phyloP scores from a whole-genome alignment of 2,329 filamentous ascomycete genomes.

The Ceratocystis diversiconidia region DNA sequence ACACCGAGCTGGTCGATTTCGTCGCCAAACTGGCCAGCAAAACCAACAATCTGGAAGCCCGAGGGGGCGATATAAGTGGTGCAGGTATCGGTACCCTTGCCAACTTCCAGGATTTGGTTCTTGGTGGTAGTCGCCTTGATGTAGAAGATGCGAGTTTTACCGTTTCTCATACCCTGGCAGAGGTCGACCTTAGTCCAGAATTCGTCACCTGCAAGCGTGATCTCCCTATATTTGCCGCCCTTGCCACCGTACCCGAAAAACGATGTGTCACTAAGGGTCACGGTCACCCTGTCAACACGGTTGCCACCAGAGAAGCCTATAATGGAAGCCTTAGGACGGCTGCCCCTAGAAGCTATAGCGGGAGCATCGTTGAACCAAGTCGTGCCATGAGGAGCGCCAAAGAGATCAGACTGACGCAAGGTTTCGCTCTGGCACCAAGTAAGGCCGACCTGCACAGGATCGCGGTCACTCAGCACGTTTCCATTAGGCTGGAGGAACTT shows the following conservation, averaged over 20 bases:
- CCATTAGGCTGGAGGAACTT: constrained; percentile 45
- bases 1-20: constrained; percentile 42
- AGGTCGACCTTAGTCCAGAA: constrained; percentile 35
- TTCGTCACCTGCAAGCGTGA: constrained; percentile 26
- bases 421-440: constrained; percentile 28
- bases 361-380: constrained; percentile 42
- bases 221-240: constrained; percentile 25
- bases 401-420: constrained; percentile 33
- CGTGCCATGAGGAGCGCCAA: constrained; percentile 34
- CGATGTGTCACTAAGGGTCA: constrained; percentile 36
- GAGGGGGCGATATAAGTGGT: constrained; percentile 31
- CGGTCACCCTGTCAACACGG: constrained; percentile 37
- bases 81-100: constrained; percentile 35
- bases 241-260: constrained; percentile 38
- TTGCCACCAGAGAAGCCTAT: constrained; percentile 34
- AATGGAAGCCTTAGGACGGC: constrained; percentile 26
- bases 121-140: constrained; percentile 38
- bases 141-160: constrained; percentile 40
- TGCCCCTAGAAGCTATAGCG: constrained; percentile 24
- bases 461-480: constrained; percentile 47
- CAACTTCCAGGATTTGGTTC: constrained; percentile 32
- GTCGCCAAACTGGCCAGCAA: constrained; percentile 36
- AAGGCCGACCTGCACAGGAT: constrained; percentile 46
- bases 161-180: constrained; percentile 35
- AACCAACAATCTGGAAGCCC: constrained; percentile 41